A percentile compares a stretch with the other conserved stretches of the same genome.
Conservation (phyloP, 176 grass and related monocot species). For the Metroxylon sagu region DNA sequence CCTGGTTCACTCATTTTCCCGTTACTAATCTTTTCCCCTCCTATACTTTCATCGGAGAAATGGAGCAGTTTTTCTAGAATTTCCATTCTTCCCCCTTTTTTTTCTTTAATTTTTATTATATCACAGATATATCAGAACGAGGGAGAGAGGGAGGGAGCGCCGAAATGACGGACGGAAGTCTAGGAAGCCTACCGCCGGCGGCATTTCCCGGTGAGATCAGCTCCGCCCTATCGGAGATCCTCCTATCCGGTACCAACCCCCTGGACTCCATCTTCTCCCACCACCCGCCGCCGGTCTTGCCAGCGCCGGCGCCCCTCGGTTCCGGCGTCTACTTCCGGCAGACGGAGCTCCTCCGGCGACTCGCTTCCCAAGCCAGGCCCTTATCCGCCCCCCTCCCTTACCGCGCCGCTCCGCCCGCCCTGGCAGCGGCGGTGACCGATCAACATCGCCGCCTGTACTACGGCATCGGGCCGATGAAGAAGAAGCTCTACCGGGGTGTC, state of each 20-base stretch:
- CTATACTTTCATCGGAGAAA: background rate
- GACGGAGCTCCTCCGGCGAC: conserved; percentile 64
- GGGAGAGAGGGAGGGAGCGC: background rate
- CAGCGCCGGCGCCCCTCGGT: conserved; percentile 36
- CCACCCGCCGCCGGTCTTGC: conserved; percentile 28
- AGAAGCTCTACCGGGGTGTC: conserved; percentile 81
- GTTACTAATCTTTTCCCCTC: background rate
- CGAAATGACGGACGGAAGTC: conserved; percentile 1
- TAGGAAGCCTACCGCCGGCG: background rate
- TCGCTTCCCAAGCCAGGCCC: conserved; percentile 19
- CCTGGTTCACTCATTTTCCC: background rate
- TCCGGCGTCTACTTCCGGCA: conserved; percentile 83
- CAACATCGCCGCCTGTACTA: background rate
- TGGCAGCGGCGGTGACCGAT: no score
- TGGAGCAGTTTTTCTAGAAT: background rate
- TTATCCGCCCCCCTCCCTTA: background rate
- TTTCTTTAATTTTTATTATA: background rate
- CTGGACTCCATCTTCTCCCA: conserved; percentile 81
- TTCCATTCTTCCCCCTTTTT: background rate
- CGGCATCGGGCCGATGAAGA: background rate
- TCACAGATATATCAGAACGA: background rate
- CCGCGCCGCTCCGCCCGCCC: no score
- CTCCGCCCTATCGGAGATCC: conserved; percentile 41
- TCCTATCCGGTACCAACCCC: conserved; percentile 51
- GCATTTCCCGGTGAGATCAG: conserved; percentile 36